A percentile compares a stretch with the other conserved stretches of the same genome.
phyloP scores from a whole-genome alignment of 2,329 filamentous ascomycete genomes.

The Xylaria sp. region DNA sequence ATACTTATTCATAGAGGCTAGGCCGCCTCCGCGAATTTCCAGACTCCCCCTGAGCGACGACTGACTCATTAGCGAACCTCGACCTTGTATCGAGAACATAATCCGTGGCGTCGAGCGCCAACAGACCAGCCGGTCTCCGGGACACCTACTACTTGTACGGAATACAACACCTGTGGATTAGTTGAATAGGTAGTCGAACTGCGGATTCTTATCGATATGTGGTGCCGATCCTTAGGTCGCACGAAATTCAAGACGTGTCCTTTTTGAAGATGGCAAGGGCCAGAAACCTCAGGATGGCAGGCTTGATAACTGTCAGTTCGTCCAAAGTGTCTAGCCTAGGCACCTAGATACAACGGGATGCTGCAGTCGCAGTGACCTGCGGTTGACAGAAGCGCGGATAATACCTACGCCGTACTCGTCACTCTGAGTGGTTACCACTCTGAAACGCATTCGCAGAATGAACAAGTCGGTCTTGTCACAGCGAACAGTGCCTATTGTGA shows the following conservation, averaged over 20 bases:
- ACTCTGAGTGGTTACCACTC: too few species aligned
- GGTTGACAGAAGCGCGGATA: too few species aligned
- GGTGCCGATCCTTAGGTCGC: not conserved
- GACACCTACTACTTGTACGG: not conserved
- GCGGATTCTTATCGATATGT: too few species aligned
- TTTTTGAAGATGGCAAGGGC: not conserved
- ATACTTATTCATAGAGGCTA: not conserved
- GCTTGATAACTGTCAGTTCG: not conserved
- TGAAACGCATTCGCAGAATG: not conserved
- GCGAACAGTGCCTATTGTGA: conserved; percentile 23
- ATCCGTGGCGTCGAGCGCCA: not conserved
- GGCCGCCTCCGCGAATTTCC: not conserved
- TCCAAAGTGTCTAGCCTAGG: not conserved
- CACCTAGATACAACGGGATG: too few species aligned
- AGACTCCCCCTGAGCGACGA: not conserved
- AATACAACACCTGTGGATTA: not conserved
- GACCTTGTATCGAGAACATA: not conserved
- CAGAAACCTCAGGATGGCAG: not conserved
- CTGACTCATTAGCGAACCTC: not conserved
- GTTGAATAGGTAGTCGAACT: too few species aligned
- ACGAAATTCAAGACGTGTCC: not conserved
- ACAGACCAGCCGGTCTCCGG: not conserved
- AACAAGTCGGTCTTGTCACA: not conserved
- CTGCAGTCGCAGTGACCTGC: too few species aligned
- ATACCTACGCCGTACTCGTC: too few species aligned